These are phyloP conservation scores for Neocucurbitaria cava DNA, from an alignment of 2,329 filamentous ascomycete species.

Conservation along the genomic window DNA sequence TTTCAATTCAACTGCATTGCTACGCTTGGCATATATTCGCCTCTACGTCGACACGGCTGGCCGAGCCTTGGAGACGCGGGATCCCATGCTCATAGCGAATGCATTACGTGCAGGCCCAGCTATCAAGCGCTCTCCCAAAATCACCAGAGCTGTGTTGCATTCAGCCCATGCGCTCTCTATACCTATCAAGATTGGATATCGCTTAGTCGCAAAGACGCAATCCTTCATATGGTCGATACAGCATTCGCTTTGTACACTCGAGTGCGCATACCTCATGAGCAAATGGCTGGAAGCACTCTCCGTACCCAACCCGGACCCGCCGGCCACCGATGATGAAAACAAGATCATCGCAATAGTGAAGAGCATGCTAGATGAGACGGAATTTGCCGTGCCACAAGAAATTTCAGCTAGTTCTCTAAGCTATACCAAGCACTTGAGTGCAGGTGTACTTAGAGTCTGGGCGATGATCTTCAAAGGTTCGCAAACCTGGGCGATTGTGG, in stretches of 20 bases:
- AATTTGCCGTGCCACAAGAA: constrained; percentile 38
- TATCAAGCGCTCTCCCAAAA: constrained; percentile 64
- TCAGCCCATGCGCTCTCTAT: constrained; percentile 73
- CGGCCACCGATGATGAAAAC: constrained; percentile 48
- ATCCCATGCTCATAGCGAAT: constrained; percentile 67
- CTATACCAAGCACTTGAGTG: constrained; percentile 47
- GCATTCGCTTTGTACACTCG: constrained; percentile 49
- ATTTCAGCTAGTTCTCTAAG: constrained; percentile 42
- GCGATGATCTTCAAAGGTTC: constrained; percentile 52
- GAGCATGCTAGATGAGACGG: constrained; percentile 52
- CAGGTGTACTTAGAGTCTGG: constrained; percentile 52
- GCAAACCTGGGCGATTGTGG: constrained; percentile 54
- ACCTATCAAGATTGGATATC: constrained; percentile 62
- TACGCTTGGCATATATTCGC: constrained; percentile 68
- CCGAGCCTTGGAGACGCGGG: constrained; percentile 69
- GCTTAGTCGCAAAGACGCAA: constrained; percentile 50
- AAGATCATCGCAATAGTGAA: constrained; percentile 48
- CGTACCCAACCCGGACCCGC: constrained; percentile 38
- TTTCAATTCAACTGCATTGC: constrained; percentile 69
- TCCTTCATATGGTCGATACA: constrained; percentile 51
- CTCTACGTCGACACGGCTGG: constrained; percentile 71
- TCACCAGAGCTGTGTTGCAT: constrained; percentile 71
- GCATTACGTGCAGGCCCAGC: constrained; percentile 66
- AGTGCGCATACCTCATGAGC: constrained; percentile 50
- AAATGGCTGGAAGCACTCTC: constrained; percentile 51